A percentile compares a stretch with the other conserved stretches of the same genome.
Conservation (phyloP, 2,329 filamentous ascomycete species). For the Xylaria polymorpha region DNA sequence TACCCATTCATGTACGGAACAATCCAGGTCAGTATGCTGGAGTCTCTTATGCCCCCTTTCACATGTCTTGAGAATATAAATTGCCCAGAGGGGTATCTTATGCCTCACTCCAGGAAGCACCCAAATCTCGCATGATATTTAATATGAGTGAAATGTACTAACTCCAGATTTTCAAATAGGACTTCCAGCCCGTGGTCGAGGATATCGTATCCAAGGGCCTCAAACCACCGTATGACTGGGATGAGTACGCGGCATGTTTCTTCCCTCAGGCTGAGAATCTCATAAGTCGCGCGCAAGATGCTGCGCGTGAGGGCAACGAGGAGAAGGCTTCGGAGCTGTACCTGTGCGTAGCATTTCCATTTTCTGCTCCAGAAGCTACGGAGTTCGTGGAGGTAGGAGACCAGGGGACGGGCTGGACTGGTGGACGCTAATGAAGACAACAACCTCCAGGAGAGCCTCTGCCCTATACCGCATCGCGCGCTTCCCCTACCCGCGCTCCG, state of each 20-base stretch:
- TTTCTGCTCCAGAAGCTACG: too few species aligned
- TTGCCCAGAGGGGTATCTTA: too few species aligned
- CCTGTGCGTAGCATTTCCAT: conserved; percentile 43
- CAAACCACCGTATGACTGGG: conserved; percentile 50
- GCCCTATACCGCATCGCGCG: conserved; percentile 52
- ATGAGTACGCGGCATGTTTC: conserved; percentile 52
- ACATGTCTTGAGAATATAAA: too few species aligned
- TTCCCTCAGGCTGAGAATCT: conserved; percentile 50
- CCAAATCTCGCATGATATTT: neutral
- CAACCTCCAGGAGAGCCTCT: conserved; percentile 45
- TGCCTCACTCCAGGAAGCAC: neutral
- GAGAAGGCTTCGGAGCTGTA: conserved; percentile 50
- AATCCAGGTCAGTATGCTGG: too few species aligned
- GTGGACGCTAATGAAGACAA: neutral
- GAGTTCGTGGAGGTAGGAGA: too few species aligned
- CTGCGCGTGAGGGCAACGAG: conserved; percentile 33
- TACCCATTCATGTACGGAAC: conserved; percentile 53
- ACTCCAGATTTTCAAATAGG: conserved; percentile 23
- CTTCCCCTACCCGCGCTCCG: conserved; percentile 50
- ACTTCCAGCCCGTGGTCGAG: conserved; percentile 51
- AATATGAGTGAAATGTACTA: neutral
- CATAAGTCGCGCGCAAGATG: conserved; percentile 34
- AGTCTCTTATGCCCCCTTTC: too few species aligned
- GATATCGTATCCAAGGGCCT: conserved; percentile 49
- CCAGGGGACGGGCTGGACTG: too few species aligned